Evolutionary conservation across 768 basidiomycete species (phyloP), one percentile per base, ranked within the genome.

Genomic region (Kwoniella botswanensis): DNA sequence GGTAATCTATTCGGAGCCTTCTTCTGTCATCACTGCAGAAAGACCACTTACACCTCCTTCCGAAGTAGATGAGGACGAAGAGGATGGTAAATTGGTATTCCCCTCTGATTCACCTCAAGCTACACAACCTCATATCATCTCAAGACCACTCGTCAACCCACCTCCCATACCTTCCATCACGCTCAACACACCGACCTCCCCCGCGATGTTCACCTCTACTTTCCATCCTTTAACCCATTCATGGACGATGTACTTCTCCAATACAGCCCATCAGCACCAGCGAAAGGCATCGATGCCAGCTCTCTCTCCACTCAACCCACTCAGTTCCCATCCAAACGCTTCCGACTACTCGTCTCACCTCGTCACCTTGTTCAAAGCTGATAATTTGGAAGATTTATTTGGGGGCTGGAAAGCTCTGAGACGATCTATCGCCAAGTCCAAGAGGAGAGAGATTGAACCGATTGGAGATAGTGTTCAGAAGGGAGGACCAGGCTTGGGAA

Each of bases 321-420:
- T 41, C 15, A 10, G 29, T 9, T 21, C 18, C 24, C 35, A 63
- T 18, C 35, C 63, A 2, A 50, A 53, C 18, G 54, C 62, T 4
- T 22, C 43, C 0, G 68, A 58, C 35, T 80, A 78, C 65, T 73
- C 75, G 9, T 71, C 73, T 26, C 65, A 72, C 24, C 71, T 80
- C 13, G 26, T 74, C 57, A 60, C 55, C 4, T 17, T 80, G 0
- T 80, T 80, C 69, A 68, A 67, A 2, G 65, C 73, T 0, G n/a
- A 59, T 21, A 72, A 54, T 21, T 41, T 77, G 1, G 71, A 69
- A 18, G 74, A 80, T 50, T 56, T 80, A 5, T 65, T 76, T n/a
- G 76, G 79, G 1, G 35, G 50, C 1, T 80, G 74, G 71, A 76
- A 75, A 67, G 79, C 79, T 2, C 71, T 80, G 11, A 54, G 79